Percentiles rank a stretch among this genome's conserved stretches.
phyloP scores from a whole-genome alignment of 805 yeast genomes.

The Metschnikowia bowlesiae region DNA sequence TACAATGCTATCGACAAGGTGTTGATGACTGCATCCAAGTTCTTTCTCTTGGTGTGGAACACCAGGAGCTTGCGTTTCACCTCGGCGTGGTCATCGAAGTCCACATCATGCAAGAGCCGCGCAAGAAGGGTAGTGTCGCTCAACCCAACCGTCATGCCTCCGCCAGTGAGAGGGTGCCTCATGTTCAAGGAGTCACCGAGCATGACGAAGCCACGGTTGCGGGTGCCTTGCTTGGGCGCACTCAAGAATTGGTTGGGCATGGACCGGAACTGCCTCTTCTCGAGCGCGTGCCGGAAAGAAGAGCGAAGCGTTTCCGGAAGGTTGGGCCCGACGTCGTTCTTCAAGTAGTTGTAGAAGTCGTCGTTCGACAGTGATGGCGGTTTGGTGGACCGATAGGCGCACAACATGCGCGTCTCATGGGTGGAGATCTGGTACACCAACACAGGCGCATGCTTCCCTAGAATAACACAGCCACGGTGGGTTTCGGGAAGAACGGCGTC shows the following conservation, averaged over 20 bases:
- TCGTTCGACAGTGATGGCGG: slow-evolving; percentile 63
- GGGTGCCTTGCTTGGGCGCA: slow-evolving; percentile 57
- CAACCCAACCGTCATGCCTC: slow-evolving; percentile 98
- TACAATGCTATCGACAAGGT: slow-evolving; percentile 88
- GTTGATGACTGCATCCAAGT: slow-evolving; percentile 78
- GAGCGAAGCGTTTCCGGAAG: slow-evolving; percentile 65
- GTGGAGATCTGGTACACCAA: slow-evolving; percentile 83
- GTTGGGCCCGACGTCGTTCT: slow-evolving; percentile 54
- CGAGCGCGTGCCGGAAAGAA: slow-evolving; percentile 63
- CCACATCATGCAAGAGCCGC: slow-evolving; percentile 51
- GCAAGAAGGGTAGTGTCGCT: slow-evolving; percentile 75
- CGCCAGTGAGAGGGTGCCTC: slow-evolving; percentile 98
- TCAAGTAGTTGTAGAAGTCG: slow-evolving; percentile 58
- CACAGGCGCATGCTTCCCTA: slow-evolving; percentile 84
- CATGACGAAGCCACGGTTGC: slow-evolving; percentile 68
- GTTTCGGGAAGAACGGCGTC: slow-evolving; percentile 73
- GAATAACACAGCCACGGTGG: slow-evolving; percentile 82
- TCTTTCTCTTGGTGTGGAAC: slow-evolving; percentile 77
- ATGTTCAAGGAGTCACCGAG: slow-evolving; percentile 93
- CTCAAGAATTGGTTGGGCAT: slow-evolving; percentile 94
- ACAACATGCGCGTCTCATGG: slow-evolving; percentile 78
- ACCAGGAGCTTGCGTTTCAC: slow-evolving; percentile 54
- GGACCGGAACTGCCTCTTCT: slow-evolving; percentile 53
- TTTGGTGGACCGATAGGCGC: slow-evolving; percentile 73
- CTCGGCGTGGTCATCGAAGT: slow-evolving; percentile 52